Percentiles rank a stretch among this genome's conserved stretches.
These are phyloP conservation scores for Ceratocystis huliohia DNA, from an alignment of 2,329 filamentous ascomycete genomes.

Conservation along the genomic window DNA sequence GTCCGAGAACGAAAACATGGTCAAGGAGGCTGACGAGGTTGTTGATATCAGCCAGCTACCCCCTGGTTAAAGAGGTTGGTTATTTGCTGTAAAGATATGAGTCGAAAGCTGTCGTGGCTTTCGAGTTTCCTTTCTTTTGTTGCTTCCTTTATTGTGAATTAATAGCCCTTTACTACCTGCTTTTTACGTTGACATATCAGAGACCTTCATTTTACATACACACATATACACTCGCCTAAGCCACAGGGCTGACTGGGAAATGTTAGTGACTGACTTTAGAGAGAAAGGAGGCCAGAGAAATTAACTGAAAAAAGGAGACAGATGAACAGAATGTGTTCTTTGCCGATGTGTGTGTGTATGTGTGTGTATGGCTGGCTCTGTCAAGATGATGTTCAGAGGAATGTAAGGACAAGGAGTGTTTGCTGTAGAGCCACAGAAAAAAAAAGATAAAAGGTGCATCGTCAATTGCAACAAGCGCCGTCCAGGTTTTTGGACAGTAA, in stretches of 20 bases:
- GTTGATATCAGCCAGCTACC: conserved; percentile 90
- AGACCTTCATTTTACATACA: conserved; percentile 38
- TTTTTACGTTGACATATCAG: conserved; percentile 85
- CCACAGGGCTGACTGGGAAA: not conserved
- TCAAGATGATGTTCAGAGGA: not conserved
- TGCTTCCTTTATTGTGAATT: conserved; percentile 34
- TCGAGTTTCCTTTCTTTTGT: conserved; percentile 9
- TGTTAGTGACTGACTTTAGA: not conserved
- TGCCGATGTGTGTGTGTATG: conserved; percentile 9
- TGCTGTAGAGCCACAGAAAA: not conserved
- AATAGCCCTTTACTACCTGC: not conserved
- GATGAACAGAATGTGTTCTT: conserved; percentile 21
- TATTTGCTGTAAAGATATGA: not conserved
- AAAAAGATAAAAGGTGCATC: not conserved
- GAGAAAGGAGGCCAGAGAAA: not conserved
- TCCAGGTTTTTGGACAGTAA: no score
- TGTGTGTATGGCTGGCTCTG: not conserved
- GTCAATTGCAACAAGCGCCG: no score
- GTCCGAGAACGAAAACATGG: conserved; percentile 54
- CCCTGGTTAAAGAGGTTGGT: conserved; percentile 51
- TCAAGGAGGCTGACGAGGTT: conserved; percentile 84
- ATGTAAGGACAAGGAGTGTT: not conserved
- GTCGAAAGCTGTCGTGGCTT: conserved; percentile 11
- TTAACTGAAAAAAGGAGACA: conserved; percentile 18
- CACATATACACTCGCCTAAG: not conserved